Base-by-base conservation (phyloP, 441 rosid genomes). In the Arabidopsis lyrata region DNA sequence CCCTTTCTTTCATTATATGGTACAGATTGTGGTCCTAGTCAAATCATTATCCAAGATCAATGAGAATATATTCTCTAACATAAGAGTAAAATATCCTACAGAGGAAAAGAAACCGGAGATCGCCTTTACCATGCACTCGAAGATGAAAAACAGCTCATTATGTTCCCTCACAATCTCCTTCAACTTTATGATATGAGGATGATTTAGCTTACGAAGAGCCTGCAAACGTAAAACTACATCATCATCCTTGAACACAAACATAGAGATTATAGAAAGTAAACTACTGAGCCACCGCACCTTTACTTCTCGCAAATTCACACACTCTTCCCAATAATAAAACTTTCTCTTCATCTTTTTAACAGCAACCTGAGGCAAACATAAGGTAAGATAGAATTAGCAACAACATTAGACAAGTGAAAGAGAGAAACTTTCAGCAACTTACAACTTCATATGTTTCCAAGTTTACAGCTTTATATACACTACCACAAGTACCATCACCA, bases 401-500 rank as follows among this genome's bases (percentile, higher is more conserved):
- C 42, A 22, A 22, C 32, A 36, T 1, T 12, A 56, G 32, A 63
- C 8, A 6, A 8, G 27, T 12, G 20, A 10, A 32, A n/a, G 22
- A 16, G 0, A 44, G 2, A 13, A 4, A 41, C 20, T 6, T 58
- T 64, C 13, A 12, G 22, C 22, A 61, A 74, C 95, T 80, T 80
- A 93, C 97, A 77, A 77, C 85, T 81, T 95, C 97, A 66, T 75
- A 79, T 15, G 96, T 85, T 78, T 90, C 96, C 22, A 73, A 78
- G 78, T 89, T 88, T 68, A 92, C 72, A 73, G 97, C 99, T 78
- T 87, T 92, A 83, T 86, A 95, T 64, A 95, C 99, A 63, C 90
- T 76, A 77, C 97, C 99, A 74, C 97, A 95, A 16, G 99, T 95
- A 82, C 99, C 99, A 83, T 92, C 90, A 65, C 99, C 99, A 70